A percentile compares a stretch with the other conserved stretches of the same genome.
Evolutionary conservation across 345 rosid genomes (phyloP).

Genomic region (Cardamine occulta): DNA sequence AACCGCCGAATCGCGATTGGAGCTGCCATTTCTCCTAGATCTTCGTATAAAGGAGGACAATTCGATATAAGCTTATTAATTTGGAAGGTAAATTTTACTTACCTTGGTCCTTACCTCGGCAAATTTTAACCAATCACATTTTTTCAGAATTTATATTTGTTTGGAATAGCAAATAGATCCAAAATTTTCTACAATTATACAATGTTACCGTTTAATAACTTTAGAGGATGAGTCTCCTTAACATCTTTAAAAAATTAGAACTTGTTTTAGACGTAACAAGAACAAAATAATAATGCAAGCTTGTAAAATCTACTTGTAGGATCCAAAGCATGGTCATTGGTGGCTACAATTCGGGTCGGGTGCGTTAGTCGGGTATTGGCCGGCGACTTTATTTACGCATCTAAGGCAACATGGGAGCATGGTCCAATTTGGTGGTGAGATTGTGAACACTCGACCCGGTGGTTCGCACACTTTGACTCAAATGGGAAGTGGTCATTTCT

Average conservation of each 20-base stretch:
- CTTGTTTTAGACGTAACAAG: background rate
- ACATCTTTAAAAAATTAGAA: background rate
- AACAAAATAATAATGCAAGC: background rate
- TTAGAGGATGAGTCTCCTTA: slow-evolving; percentile 29
- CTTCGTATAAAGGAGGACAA: slow-evolving; percentile 85
- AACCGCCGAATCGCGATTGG: slow-evolving; percentile 83
- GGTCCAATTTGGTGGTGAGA: slow-evolving; percentile 96
- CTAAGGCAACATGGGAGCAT: slow-evolving; percentile 82
- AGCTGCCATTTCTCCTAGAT: slow-evolving; percentile 94
- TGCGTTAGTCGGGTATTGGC: slow-evolving; percentile 92
- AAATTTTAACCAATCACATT: too few relatives aligned
- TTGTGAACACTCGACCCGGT: slow-evolving; percentile 70
- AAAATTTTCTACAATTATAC: background rate
- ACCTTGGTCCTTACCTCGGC: too few relatives aligned
- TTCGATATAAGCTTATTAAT: slow-evolving; percentile 89
- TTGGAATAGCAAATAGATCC: background rate
- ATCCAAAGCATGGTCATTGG: slow-evolving; percentile 99
- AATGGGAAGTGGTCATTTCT: slow-evolving; percentile 98
- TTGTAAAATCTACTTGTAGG: slow-evolving; percentile 49
- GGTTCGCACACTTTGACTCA: slow-evolving; percentile 88
- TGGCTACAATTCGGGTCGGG: slow-evolving; percentile 98
- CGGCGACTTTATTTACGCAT: slow-evolving; percentile 77
- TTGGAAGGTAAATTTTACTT: slow-evolving; percentile 72
- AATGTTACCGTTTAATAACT: slow-evolving; percentile 4
- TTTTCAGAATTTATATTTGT: too few relatives aligned